Base-by-base conservation (phyloP, 257 asterid genomes). In the Gentiana straminea region DNA sequence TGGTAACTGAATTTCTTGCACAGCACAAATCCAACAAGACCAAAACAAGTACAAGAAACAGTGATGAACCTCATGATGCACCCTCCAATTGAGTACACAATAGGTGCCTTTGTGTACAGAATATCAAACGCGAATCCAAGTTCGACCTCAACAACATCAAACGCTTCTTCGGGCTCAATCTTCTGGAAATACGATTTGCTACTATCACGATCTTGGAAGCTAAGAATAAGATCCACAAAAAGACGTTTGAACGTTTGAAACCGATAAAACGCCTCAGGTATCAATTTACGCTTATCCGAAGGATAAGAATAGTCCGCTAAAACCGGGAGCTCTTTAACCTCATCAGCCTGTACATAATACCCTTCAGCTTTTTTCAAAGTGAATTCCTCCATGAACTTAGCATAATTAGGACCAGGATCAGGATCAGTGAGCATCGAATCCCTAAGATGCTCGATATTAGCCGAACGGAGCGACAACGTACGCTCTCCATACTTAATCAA, bases 391-490 rank as follows among this genome's bases (percentile, higher is more conserved):
- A 72, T 71, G 68, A 80, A 72, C 43, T 74, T 74, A 57, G 83
- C 74, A 50, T 77, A 80, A 64, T 69, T 63, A 37, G 79, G 83
- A 15, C 86, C 86, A 15, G 83, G 77, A 47, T 80, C 77, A 60
- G 84, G 77, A 52, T 64, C 50, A 0, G 79, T 61, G 43, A 76
- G 73, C 73, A 80, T 66, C 1, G 81, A 57, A 3, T 66, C 68
- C 41, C 80, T 58, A 58, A 73, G 63, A 66, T 55, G 44, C 24
- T 72, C 77, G 2, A 50, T 41, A 46, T 71, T 77, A 0, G 83
- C 86, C 3, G 63, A 67, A 36, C 47, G 54, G 51, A 76, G 75
- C 2, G 78, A 75, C 56, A 37, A 38, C 2, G 69, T 71, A 57
- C 86, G 54, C 67, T 79, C 83, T 11, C 51, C 51, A 37, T 70